Evolutionary conservation across 805 yeast species (phyloP).

Genomic region (Ogataea methanolica): DNA sequence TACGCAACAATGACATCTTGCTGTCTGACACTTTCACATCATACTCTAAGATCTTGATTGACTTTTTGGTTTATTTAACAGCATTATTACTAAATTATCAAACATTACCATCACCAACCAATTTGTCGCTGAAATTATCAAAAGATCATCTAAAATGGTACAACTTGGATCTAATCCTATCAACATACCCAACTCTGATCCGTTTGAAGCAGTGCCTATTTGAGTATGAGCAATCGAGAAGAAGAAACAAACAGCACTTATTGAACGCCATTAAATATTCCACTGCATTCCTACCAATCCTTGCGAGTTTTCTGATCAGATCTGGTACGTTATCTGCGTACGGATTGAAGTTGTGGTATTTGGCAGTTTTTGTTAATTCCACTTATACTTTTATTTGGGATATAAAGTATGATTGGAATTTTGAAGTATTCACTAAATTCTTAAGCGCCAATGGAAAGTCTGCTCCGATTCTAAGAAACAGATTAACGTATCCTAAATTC

Average conservation of each 20-base stretch:
- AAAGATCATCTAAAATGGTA: slow-evolving; percentile 26
- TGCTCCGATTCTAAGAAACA: slow-evolving; percentile 25
- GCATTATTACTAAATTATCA: slow-evolving; percentile 36
- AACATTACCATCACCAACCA: slow-evolving; percentile 26
- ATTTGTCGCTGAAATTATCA: slow-evolving; percentile 21
- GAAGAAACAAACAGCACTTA: slow-evolving; percentile 48
- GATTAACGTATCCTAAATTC: slow-evolving; percentile 25
- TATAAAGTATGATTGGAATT: slow-evolving; percentile 81
- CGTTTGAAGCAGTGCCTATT: slow-evolving; percentile 77
- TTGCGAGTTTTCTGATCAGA: slow-evolving; percentile 30
- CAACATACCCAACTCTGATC: slow-evolving; percentile 59
- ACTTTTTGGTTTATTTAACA: slow-evolving; percentile 55
- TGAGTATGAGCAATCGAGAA: slow-evolving; percentile 53
- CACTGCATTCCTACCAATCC: slow-evolving; percentile 52
- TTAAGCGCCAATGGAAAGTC: slow-evolving; percentile 12
- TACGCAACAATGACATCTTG: slow-evolving; percentile 75
- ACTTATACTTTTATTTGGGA: slow-evolving; percentile 87
- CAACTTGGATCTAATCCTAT: slow-evolving; percentile 28
- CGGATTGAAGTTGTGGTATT: slow-evolving; percentile 38
- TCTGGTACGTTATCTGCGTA: slow-evolving; percentile 15
- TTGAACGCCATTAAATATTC: slow-evolving; percentile 73
- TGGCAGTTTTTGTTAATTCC: slow-evolving; percentile 55
- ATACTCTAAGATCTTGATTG: slow-evolving; percentile 71
- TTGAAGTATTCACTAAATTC: slow-evolving; percentile 44
- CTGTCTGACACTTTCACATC: slow-evolving; percentile 84